Conservation (phyloP, 2,329 filamentous ascomycete species). For the Aphanocladium album region DNA sequence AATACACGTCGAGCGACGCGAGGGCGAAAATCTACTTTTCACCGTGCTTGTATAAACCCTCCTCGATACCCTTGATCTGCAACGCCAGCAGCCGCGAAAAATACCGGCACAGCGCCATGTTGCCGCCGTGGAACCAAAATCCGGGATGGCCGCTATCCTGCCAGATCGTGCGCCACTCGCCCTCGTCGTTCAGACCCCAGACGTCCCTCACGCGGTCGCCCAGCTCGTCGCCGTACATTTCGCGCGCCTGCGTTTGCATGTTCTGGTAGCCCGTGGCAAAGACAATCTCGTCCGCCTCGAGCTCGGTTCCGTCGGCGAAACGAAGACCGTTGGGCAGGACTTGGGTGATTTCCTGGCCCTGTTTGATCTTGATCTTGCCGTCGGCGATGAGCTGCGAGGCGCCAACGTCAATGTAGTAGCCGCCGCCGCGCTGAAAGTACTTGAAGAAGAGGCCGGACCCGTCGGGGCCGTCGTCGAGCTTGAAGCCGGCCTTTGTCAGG, state of each 20-base stretch:
- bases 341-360: conserved; percentile 49
- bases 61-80: conserved; percentile 45
- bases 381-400: conserved; percentile 56
- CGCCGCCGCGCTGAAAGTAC: conserved; percentile 60
- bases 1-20: conserved; percentile 1
- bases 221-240: conserved; percentile 57
- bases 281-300: conserved; percentile 59
- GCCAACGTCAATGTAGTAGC: conserved; percentile 68
- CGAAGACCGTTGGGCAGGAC: conserved; percentile 42
- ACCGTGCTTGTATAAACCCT: conserved; percentile 29
- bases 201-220: conserved; percentile 54
- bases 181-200: conserved; percentile 57
- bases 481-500: conserved; percentile 53
- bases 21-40: conserved; percentile 22
- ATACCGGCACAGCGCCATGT: conserved; percentile 56
- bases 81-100: conserved; percentile 51
- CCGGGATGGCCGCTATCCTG: conserved; percentile 56
- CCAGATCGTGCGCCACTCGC: conserved; percentile 55
- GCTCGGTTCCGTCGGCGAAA: conserved; percentile 49
- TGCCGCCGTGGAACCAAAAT: conserved; percentile 64
- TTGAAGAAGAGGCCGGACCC: conserved; percentile 50
- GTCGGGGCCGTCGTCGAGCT: conserved; percentile 48
- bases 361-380: conserved; percentile 59
- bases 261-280: conserved; percentile 63
- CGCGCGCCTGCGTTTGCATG: conserved; percentile 59